phyloP scores from a whole-genome alignment of 805 yeast species.

The Candida cerambycidarum region DNA sequence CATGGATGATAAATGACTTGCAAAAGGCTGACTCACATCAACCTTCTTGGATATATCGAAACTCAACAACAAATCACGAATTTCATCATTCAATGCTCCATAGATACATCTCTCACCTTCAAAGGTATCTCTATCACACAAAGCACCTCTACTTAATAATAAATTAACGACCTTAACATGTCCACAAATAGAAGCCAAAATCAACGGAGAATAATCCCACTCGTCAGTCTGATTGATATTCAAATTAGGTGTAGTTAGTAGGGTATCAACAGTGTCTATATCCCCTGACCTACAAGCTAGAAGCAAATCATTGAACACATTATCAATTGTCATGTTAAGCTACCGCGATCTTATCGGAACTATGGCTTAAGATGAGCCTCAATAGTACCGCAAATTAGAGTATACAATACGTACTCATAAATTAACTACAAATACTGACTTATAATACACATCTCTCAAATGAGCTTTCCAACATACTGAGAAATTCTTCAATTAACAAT shows the following conservation, averaged over 20 bases:
- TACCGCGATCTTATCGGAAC: too few relatives aligned
- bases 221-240: slow-evolving; percentile 57
- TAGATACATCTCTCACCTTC: slow-evolving; percentile 76
- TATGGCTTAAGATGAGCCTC: too few relatives aligned
- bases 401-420: too few relatives aligned
- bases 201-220: slow-evolving; percentile 75
- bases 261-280: slow-evolving; percentile 56
- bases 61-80: slow-evolving; percentile 55
- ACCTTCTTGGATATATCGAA: slow-evolving; percentile 69
- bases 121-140: slow-evolving; percentile 77
- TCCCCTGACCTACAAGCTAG: slow-evolving; percentile 72
- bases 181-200: slow-evolving; percentile 74
- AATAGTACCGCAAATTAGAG: too few relatives aligned
- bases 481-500: too few relatives aligned
- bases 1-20: slow-evolving; percentile 61
- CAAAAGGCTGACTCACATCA: slow-evolving; percentile 70
- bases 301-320: slow-evolving; percentile 11
- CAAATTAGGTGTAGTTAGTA: slow-evolving; percentile 44
- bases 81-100: slow-evolving; percentile 71
- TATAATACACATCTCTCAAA: too few relatives aligned
- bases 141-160: slow-evolving; percentile 63
- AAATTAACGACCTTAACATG: slow-evolving; percentile 63
- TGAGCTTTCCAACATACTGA: too few relatives aligned
- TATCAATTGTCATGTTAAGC: slow-evolving; percentile 2
- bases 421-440: too few relatives aligned